These are phyloP conservation scores for Huntiella bhutanensis DNA, from an alignment of 2,329 filamentous ascomycete species.

Conservation along the genomic window DNA sequence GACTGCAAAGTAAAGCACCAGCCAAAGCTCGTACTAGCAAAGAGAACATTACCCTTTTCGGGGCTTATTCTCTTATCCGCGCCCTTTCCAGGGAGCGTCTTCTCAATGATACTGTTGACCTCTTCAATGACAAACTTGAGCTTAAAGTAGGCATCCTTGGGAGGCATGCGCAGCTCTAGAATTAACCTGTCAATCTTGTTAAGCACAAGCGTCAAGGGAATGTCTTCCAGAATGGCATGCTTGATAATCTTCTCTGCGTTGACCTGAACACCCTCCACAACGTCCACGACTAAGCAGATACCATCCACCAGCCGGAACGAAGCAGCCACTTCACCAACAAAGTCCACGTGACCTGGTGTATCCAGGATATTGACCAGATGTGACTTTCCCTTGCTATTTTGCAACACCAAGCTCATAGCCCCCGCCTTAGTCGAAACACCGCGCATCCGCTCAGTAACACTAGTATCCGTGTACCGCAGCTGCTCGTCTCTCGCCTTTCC, in stretches of 20 bases:
- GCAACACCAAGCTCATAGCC: conserved; percentile 84
- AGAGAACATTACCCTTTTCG: conserved; percentile 95
- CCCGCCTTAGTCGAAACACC: conserved; percentile 83
- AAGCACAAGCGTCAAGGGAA: conserved; percentile 75
- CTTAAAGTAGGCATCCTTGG: conserved; percentile 95
- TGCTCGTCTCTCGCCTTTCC: conserved; percentile 76
- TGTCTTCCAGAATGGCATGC: conserved; percentile 74
- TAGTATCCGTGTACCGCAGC: conserved; percentile 83
- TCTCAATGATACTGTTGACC: conserved; percentile 90
- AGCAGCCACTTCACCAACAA: conserved; percentile 89
- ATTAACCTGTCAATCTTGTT: conserved; percentile 98
- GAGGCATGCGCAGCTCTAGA: conserved; percentile 80
- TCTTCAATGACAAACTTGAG: conserved; percentile 97
- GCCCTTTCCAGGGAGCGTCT: conserved; percentile 62
- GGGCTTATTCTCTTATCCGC: conserved; percentile 70
- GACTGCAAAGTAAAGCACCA: conserved; percentile 94
- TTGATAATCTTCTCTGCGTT: conserved; percentile 97
- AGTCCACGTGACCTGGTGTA: conserved; percentile 95
- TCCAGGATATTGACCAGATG: conserved; percentile 90
- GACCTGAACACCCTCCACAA: conserved; percentile 96
- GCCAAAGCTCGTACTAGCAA: conserved; percentile 79
- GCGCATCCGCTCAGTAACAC: conserved; percentile 71
- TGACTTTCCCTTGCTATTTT: conserved; percentile 78
- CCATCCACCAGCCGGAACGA: conserved; percentile 77
- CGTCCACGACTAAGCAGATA: conserved; percentile 82